Base-by-base conservation (phyloP, 768 basidiomycete species). In the Hericium coralloides region DNA sequence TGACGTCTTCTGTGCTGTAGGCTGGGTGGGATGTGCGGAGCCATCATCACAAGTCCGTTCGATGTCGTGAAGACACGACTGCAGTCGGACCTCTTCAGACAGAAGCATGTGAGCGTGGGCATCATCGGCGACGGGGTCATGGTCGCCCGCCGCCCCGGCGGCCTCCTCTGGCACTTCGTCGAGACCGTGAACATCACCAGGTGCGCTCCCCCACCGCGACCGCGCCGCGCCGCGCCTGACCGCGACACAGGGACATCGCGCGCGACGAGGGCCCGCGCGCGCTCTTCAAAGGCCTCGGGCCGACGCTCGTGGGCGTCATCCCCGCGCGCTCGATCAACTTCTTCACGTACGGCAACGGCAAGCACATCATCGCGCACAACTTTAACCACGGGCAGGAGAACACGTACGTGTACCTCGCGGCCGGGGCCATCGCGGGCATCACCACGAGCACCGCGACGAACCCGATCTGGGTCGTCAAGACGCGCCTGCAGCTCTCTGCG, bases 391-490 rank as follows among this genome's bases (percentile, higher is more conserved):
- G 93, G 23, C 64, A 81, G 59, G 93, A 98, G 70, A 95, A 90
- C 70, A 77, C 88, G 0, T 82, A 79, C 60, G 86, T 99, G 0
- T 95, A 98, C 69, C 83, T 98, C 22, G 59, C 76, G 1, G 89
- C 95, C 0, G 97, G 95, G 1, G 88, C 91, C 0, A 66, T 84
- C 10, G 95, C 95, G 1, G 95, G 95, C 0, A 74, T 98, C 61
- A 75, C 78, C 36, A 99, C 97, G 0, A 82, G 94, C 4, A 87
- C 92, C 0, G 92, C 84, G 12, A 98, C 97, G 20, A 99, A 99
- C 69, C 97, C 97, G 0, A 95, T 99, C 23, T 99, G 97, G 97
- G 97, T 99, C 49, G 92, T 99, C 59, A 99, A 98, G 71, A 99
- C 97, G 47, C 85, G 95, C 7, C 65, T 99, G 55, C 97, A 99